These are phyloP conservation scores for Dryas octopetala DNA, from an alignment of 306 rosid genomes.

Conservation along the genomic window DNA sequence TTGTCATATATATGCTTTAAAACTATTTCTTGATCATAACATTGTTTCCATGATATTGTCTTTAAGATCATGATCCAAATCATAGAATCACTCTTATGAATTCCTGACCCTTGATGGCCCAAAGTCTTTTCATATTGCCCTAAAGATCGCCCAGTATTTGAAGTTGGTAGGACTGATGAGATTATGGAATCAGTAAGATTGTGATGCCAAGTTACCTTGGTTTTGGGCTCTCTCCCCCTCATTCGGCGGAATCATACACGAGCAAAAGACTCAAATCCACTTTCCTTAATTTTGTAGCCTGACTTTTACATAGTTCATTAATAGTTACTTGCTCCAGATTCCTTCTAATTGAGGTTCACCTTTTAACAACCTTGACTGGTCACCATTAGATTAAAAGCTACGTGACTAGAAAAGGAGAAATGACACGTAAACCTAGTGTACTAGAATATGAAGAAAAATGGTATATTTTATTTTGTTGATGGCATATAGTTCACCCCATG, in stretches of 20 bases:
- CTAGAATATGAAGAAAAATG: not conserved
- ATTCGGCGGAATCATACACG: not conserved
- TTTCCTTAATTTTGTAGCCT: not conserved
- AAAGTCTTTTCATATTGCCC: not conserved
- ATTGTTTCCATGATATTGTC: slow-evolving; percentile 1
- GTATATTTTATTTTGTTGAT: not conserved
- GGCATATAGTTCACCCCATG: not conserved
- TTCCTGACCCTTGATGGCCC: not conserved
- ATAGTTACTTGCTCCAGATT: not conserved
- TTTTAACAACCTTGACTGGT: not conserved
- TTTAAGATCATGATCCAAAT: not conserved
- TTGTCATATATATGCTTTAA: slow-evolving; percentile 2
- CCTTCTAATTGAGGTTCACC: not conserved
- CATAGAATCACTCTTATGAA: not conserved
- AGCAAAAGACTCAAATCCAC: not conserved
- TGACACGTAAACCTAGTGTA: not conserved
- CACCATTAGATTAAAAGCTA: not conserved
- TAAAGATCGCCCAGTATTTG: not conserved
- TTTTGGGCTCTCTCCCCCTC: not conserved
- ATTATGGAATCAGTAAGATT: not conserved
- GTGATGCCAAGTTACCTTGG: not conserved
- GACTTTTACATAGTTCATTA: not conserved
- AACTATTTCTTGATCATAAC: not conserved
- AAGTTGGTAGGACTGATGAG: not conserved
- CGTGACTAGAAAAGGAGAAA: not conserved